Evolutionary conservation across 495 filamentous ascomycete genomes (phyloP).

Genomic region (Penicillium malachiteum): DNA sequence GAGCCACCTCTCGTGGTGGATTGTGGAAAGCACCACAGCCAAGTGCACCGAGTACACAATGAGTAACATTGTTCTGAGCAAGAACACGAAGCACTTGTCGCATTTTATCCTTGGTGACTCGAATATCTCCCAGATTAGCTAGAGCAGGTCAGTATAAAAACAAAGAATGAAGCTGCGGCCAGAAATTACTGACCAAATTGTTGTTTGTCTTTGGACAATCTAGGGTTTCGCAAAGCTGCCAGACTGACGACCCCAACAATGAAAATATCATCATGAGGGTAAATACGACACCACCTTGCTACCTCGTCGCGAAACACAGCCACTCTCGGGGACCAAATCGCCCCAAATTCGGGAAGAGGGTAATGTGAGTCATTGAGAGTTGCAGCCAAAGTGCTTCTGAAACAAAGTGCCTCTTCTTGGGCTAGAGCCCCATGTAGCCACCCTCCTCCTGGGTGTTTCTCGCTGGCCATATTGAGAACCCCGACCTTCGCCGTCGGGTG

Average conservation of each 20-base stretch:
- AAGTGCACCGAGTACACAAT: constrained; percentile 63
- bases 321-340: constrained; percentile 47
- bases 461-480: constrained; percentile 55
- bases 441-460: constrained; percentile 51
- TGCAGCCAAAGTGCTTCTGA: constrained; percentile 53
- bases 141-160: not conserved
- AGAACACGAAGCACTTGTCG: constrained; percentile 55
- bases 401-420: constrained; percentile 62
- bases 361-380: constrained; percentile 54
- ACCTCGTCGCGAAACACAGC: constrained; percentile 47
- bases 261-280: constrained; percentile 16
- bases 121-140: constrained; percentile 7
- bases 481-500: constrained; percentile 10
- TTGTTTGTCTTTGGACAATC: constrained; percentile 7
- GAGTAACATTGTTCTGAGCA: constrained; percentile 47
- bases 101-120: constrained; percentile 57
- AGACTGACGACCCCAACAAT: constrained; percentile 17
- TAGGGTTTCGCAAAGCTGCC: constrained; percentile 11
- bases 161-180: not conserved
- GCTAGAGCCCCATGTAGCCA: constrained; percentile 54
- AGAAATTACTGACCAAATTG: constrained; percentile 1
- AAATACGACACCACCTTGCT: constrained; percentile 35
- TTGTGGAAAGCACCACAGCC: constrained; percentile 67
- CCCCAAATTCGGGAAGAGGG: constrained; percentile 49
- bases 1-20: constrained; percentile 59